A percentile compares a stretch with the other conserved stretches of the same genome.
phyloP scores from a whole-genome alignment of 1,284 basidiomycete species.

The Sanguinoderma infundibulare region DNA sequence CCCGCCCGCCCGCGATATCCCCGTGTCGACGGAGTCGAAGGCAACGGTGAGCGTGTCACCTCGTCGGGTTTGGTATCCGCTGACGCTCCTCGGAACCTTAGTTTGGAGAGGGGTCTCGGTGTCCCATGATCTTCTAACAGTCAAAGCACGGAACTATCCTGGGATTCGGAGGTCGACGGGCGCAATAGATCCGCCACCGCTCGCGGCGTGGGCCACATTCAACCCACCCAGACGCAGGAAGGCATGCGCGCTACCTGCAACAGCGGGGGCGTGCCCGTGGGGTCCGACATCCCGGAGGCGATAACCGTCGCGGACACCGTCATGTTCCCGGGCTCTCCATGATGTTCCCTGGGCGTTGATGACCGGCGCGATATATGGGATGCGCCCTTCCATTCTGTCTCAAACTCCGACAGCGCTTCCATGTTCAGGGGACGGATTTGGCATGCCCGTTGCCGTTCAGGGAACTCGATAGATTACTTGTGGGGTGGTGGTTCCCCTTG shows the following conservation, averaged over 20 bases:
- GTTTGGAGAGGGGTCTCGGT: not conserved
- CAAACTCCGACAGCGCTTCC: not conserved
- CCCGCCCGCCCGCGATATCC: not conserved
- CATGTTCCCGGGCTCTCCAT: constrained; percentile 13
- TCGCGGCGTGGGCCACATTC: constrained; percentile 2
- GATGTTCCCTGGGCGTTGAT: constrained; percentile 11
- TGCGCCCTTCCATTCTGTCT: not conserved
- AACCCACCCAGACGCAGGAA: not conserved
- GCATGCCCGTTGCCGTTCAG: constrained; percentile 8
- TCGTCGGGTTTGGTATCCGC: not conserved
- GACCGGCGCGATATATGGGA: constrained; percentile 16
- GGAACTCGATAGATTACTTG: constrained; percentile 1
- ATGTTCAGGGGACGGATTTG: constrained; percentile 1
- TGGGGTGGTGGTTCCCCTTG: not conserved
- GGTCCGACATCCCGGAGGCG: constrained; percentile 22
- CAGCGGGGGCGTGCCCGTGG: not conserved
- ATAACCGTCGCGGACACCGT: not conserved
- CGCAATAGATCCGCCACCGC: constrained; percentile 19
- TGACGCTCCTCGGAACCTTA: constrained; percentile 6
- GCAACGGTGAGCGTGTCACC: not conserved
- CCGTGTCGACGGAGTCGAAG: not conserved
- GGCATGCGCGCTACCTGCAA: not conserved
- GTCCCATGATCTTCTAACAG: not conserved
- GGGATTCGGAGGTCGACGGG: not conserved
- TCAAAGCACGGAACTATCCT: not conserved